Conservation (phyloP, 2,329 filamentous ascomycete species). For the Stemphylium vesicarium region DNA sequence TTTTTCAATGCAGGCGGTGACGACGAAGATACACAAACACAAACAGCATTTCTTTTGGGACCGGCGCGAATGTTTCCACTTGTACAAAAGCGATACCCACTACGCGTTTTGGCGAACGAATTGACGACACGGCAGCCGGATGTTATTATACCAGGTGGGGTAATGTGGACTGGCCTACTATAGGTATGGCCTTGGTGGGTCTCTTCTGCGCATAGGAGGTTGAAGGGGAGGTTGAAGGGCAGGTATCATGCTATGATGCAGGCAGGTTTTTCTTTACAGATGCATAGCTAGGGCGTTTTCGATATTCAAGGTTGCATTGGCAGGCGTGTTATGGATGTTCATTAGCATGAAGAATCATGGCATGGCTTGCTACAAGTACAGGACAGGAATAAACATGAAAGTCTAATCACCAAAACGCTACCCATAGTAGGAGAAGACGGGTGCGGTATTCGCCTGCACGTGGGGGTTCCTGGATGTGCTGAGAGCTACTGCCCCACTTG, state of each 20-base stretch:
- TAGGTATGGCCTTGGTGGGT: background rate
- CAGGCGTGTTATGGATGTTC: constrained; percentile 3
- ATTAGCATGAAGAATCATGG: constrained; percentile 1
- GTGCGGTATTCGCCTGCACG: too few species aligned
- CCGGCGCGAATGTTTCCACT: constrained; percentile 29
- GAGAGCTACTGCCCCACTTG: constrained; percentile 11
- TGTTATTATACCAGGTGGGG: constrained; percentile 7
- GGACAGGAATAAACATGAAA: constrained; percentile 1
- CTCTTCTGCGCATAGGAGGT: constrained; percentile 10
- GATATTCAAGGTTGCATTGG: constrained; percentile 12
- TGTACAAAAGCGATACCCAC: constrained; percentile 43
- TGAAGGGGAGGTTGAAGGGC: too few species aligned
- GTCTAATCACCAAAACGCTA: background rate
- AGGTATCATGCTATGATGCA: constrained; percentile 19
- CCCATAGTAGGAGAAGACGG: too few species aligned
- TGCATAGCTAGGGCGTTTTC: constrained; percentile 38
- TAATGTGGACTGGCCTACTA: constrained; percentile 5
- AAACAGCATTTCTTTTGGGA: constrained; percentile 7
- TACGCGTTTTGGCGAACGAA: constrained; percentile 24
- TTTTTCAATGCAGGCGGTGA: background rate
- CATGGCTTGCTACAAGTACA: background rate
- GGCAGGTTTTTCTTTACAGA: constrained; percentile 12
- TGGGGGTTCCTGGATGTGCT: too few species aligned
- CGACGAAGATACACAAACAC: background rate
- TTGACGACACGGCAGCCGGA: constrained; percentile 18